Conservation (phyloP, 176 grass and related monocot genomes). For the Microstegium vimineum region DNA sequence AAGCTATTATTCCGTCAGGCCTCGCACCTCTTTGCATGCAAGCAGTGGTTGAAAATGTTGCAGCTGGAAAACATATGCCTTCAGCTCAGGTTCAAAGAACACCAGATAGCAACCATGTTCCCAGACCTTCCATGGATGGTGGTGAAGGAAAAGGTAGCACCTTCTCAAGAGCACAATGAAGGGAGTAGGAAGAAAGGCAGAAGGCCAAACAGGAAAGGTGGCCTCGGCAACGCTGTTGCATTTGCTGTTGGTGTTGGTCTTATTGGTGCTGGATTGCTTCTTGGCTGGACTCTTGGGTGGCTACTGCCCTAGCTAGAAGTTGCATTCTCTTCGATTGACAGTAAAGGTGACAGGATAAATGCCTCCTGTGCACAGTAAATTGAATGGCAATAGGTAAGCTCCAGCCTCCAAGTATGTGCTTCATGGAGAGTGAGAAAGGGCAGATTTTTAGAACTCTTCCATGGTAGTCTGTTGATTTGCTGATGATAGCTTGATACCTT, state of each 20-base stretch:
- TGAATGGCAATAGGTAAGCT: not conserved
- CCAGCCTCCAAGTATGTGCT: not conserved
- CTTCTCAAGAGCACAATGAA: constrained; percentile 24
- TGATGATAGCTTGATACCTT: constrained; percentile 16
- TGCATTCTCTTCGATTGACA: not conserved
- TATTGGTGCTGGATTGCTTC: constrained; percentile 70
- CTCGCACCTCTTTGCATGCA: constrained; percentile 78
- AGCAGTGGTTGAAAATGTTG: constrained; percentile 88
- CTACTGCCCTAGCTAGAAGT: constrained; percentile 49
- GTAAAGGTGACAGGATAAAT: not conserved
- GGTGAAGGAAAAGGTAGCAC: constrained; percentile 22
- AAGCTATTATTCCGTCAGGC: constrained; percentile 84
- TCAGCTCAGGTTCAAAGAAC: constrained; percentile 65
- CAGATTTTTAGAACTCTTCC: constrained; percentile 6
- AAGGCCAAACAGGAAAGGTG: constrained; percentile 34
- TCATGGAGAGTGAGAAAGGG: not conserved
- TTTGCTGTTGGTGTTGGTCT: constrained; percentile 79
- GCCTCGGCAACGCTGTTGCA: constrained; percentile 34
- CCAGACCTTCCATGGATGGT: constrained; percentile 58
- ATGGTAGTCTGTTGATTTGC: constrained; percentile 12
- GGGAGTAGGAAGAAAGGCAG: constrained; percentile 41
- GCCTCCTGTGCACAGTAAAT: not conserved
- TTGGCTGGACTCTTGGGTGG: constrained; percentile 88
- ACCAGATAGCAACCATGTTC: constrained; percentile 60
- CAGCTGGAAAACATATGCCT: constrained; percentile 88